Evolutionary conservation across 2,329 filamentous ascomycete species (phyloP).

Genomic region (Alternaria metachromatica): DNA sequence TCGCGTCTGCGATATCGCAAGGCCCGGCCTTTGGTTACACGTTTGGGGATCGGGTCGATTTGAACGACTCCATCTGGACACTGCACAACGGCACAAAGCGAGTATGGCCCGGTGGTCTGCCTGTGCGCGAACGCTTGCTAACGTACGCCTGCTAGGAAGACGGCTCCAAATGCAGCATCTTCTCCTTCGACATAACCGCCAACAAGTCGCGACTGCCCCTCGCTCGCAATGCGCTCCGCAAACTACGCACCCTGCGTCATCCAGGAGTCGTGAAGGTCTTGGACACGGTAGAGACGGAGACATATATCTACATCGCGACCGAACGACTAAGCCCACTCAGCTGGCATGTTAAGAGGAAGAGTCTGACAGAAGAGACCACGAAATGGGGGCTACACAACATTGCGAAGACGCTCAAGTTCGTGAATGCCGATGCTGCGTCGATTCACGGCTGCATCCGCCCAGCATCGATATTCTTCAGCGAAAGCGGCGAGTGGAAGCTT

Average conservation of each 20-base stretch:
- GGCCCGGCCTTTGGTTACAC: slow-evolving; percentile 91
- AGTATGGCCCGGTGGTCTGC: slow-evolving; percentile 58
- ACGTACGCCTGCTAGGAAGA: slow-evolving; percentile 71
- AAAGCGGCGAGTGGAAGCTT: slow-evolving; percentile 97
- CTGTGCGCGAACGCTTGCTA: slow-evolving; percentile 22
- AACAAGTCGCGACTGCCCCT: slow-evolving; percentile 84
- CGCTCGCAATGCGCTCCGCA: slow-evolving; percentile 92
- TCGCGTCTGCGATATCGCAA: slow-evolving; percentile 95
- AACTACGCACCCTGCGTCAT: slow-evolving; percentile 89
- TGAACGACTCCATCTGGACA: slow-evolving; percentile 95
- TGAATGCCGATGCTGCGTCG: slow-evolving; percentile 90
- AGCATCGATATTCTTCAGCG: slow-evolving; percentile 88
- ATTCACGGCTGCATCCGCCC: slow-evolving; percentile 88
- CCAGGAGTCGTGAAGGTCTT: slow-evolving; percentile 93
- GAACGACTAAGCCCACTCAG: slow-evolving; percentile 85
- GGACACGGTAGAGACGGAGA: slow-evolving; percentile 95
- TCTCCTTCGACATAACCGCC: slow-evolving; percentile 86
- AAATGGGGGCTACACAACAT: slow-evolving; percentile 95
- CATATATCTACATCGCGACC: slow-evolving; percentile 94
- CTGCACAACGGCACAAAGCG: slow-evolving; percentile 92
- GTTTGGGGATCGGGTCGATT: slow-evolving; percentile 90
- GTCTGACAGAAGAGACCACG: slow-evolving; percentile 85
- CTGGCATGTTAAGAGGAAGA: slow-evolving; percentile 90
- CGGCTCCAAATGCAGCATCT: slow-evolving; percentile 91
- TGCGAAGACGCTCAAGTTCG: slow-evolving; percentile 93